Conservation (phyloP, 1,139 yeast genomes). For the Geotrichum fermentans region DNA sequence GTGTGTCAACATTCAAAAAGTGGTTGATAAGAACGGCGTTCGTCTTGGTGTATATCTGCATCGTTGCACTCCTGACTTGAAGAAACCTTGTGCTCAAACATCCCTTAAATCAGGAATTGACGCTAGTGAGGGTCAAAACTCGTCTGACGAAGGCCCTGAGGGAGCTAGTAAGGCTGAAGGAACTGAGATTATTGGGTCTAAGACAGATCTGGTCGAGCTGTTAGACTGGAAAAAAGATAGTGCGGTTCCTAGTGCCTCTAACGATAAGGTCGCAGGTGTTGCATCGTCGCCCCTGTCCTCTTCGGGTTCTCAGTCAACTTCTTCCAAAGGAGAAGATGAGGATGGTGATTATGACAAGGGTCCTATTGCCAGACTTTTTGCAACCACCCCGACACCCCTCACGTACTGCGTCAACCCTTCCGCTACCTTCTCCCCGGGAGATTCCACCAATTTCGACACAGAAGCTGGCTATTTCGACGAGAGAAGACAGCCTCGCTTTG, state of each 20-base stretch:
- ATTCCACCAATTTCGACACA: neutral
- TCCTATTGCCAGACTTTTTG: neutral
- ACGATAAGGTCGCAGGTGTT: neutral
- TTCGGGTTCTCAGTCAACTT: neutral
- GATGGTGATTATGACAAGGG: neutral
- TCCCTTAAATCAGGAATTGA: neutral
- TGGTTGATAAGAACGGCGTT: constrained; percentile 39
- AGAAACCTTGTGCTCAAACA: no score
- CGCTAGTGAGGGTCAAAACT: neutral
- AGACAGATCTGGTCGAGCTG: no score
- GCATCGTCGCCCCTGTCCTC: neutral
- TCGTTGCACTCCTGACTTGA: constrained; percentile 35
- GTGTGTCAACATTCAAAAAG: constrained; percentile 50
- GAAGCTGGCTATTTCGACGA: neutral
- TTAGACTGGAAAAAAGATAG: no score
- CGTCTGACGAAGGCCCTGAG: neutral
- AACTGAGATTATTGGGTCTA: no score
- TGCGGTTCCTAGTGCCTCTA: neutral
- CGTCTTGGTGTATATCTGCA: constrained; percentile 54
- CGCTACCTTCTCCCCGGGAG: neutral
- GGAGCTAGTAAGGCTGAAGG: neutral
- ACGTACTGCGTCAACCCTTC: neutral
- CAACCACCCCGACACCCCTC: neutral
- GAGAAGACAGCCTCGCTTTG: neutral
- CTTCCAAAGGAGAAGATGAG: neutral